Conservation (phyloP, 371 early-diverging fungal genomes). For the Syncephalis plumigaleata region DNA sequence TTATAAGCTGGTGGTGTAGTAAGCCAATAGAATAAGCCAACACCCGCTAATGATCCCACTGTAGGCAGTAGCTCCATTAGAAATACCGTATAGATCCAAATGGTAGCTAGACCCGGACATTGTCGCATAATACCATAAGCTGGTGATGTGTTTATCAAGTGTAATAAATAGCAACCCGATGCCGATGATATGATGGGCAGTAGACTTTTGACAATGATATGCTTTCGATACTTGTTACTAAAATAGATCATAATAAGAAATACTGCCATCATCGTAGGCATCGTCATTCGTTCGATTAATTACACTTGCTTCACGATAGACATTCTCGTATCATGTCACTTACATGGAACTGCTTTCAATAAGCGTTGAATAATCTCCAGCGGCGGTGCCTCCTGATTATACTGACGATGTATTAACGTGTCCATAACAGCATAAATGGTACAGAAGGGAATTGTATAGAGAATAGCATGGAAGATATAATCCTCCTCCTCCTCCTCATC, state of each 20-base stretch:
- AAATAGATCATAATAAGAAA: background rate
- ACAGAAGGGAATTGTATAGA: background rate
- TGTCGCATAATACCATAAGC: background rate
- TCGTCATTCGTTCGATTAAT: background rate
- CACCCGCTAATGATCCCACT: too few relatives aligned
- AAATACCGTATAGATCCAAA: constrained; percentile 1
- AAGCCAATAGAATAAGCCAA: too few relatives aligned
- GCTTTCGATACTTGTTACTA: background rate
- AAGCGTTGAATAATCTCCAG: background rate
- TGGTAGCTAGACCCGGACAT: background rate
- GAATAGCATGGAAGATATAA: background rate
- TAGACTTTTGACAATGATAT: background rate
- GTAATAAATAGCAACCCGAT: background rate
- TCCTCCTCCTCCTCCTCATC: background rate
- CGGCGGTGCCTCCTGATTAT: background rate
- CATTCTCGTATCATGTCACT: too few relatives aligned
- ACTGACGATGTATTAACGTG: background rate
- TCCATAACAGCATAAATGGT: background rate
- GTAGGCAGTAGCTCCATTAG: background rate
- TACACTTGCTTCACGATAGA: too few relatives aligned
- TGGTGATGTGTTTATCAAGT: background rate
- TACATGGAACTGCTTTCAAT: background rate
- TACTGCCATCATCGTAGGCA: background rate
- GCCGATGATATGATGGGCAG: background rate
- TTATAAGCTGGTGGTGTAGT: too few relatives aligned